Percentiles rank a stretch among this genome's conserved stretches.
Conservation (phyloP, 768 basidiomycete genomes). For the Fistulinella prunicolor region DNA sequence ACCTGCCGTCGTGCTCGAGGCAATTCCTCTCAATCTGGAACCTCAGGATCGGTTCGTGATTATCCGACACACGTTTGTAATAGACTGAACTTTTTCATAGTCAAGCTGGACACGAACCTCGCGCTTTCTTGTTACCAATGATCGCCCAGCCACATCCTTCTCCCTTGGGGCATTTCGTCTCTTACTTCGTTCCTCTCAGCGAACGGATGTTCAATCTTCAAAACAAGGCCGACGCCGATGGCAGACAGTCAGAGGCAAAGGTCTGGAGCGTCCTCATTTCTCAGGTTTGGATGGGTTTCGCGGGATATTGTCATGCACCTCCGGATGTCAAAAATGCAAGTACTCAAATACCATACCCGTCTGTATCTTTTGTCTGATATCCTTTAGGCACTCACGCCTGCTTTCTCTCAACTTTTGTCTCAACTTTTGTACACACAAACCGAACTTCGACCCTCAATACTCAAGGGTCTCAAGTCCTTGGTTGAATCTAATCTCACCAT, state of each 20-base stretch:
- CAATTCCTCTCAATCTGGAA: conserved; percentile 84
- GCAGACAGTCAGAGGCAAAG: conserved; percentile 81
- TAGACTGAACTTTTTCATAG: conserved; percentile 36
- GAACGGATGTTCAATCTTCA: conserved; percentile 91
- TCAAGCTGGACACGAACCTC: conserved; percentile 72
- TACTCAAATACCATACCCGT: conserved; percentile 1
- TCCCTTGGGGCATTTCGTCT: conserved; percentile 79
- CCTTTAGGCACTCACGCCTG: conserved; percentile 63
- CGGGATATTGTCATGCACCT: conserved; percentile 84
- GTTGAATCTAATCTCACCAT: conserved; percentile 75
- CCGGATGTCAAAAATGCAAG: conserved; percentile 69
- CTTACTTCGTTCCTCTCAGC: conserved; percentile 90
- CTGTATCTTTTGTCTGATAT: conserved; percentile 1
- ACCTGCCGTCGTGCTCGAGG: conserved; percentile 69
- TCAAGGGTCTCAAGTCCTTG: conserved; percentile 76
- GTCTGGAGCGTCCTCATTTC: conserved; percentile 92
- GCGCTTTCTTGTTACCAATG: conserved; percentile 89
- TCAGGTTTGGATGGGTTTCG: conserved; percentile 91
- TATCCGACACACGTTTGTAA: neutral
- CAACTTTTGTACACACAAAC: conserved; percentile 91
- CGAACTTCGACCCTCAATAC: conserved; percentile 74
- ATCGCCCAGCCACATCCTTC: conserved; percentile 79
- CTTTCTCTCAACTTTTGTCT: conserved; percentile 87
- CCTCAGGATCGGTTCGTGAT: conserved; percentile 67
- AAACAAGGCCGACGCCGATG: conserved; percentile 71